A percentile compares a stretch with the other conserved stretches of the same genome.
Evolutionary conservation across 2,329 filamentous ascomycete species (phyloP).

Genomic region (Trichoderma cornu-damae): DNA sequence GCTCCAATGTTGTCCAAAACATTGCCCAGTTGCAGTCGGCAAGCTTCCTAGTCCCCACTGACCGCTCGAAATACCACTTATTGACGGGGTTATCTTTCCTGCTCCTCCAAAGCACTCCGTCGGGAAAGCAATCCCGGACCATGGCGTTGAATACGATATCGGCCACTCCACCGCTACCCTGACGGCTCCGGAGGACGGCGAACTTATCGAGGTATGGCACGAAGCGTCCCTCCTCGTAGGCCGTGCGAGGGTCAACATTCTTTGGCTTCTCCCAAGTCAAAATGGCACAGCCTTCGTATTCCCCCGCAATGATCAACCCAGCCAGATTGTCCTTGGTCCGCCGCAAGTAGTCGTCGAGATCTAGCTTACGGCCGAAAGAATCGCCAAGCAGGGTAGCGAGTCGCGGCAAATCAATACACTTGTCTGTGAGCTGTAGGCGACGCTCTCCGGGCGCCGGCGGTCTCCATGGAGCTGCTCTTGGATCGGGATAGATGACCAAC

Average conservation of each 20-base stretch:
- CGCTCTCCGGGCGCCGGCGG: slow-evolving; percentile 56
- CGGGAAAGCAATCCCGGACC: slow-evolving; percentile 81
- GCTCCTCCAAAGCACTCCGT: slow-evolving; percentile 88
- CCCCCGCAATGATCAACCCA: slow-evolving; percentile 88
- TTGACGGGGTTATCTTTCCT: slow-evolving; percentile 91
- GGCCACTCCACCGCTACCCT: slow-evolving; percentile 87
- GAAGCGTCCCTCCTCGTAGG: slow-evolving; percentile 53
- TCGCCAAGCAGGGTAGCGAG: slow-evolving; percentile 87
- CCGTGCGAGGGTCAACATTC: slow-evolving; percentile 51
- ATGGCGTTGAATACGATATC: slow-evolving; percentile 96
- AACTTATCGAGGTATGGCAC: slow-evolving; percentile 98
- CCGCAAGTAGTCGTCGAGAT: slow-evolving; percentile 74
- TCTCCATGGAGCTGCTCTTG: slow-evolving; percentile 63
- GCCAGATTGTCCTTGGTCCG: slow-evolving; percentile 79
- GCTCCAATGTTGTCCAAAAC: slow-evolving; percentile 87
- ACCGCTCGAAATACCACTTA: slow-evolving; percentile 98
- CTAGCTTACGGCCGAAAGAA: slow-evolving; percentile 80
- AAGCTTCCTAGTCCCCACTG: slow-evolving; percentile 76
- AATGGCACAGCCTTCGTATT: slow-evolving; percentile 93
- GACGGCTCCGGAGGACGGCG: slow-evolving; percentile 79
- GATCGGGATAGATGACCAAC: slow-evolving; percentile 74
- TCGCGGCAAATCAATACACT: slow-evolving; percentile 74
- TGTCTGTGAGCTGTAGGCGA: slow-evolving; percentile 68
- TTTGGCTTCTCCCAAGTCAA: slow-evolving; percentile 86
- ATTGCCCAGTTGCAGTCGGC: slow-evolving; percentile 86